These are phyloP conservation scores for Trametes meyenii DNA, from an alignment of 768 basidiomycete species.

Conservation along the genomic window DNA sequence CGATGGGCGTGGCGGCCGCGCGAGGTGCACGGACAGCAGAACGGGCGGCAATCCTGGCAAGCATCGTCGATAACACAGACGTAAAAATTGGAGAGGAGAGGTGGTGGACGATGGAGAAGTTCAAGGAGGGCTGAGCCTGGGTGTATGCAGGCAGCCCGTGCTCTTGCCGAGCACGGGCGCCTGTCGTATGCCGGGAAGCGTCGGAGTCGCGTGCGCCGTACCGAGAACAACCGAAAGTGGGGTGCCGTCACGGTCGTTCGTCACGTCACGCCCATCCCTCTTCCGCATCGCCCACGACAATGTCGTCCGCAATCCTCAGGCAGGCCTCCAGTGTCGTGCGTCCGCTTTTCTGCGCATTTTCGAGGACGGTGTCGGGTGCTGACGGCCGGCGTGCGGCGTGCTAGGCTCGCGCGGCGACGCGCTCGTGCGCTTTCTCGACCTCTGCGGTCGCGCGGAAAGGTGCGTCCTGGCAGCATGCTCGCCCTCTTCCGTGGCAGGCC, in stretches of 20 bases:
- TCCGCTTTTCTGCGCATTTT: slow-evolving; percentile 22
- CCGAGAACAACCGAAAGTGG: slow-evolving; percentile 31
- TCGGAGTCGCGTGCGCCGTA: slow-evolving; percentile 14
- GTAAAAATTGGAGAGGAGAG: slow-evolving; percentile 11
- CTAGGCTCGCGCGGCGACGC: slow-evolving; percentile 57
- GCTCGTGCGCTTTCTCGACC: slow-evolving; percentile 60
- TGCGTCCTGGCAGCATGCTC: slow-evolving; percentile 34
- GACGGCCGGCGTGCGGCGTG: background rate
- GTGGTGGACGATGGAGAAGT: slow-evolving; percentile 27
- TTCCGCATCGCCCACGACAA: slow-evolving; percentile 46
- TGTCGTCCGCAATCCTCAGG: slow-evolving; percentile 65
- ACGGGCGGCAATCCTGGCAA: slow-evolving; percentile 41
- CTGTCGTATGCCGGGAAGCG: background rate
- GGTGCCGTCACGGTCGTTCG: slow-evolving; percentile 24
- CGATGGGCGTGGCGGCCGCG: slow-evolving; percentile 37
- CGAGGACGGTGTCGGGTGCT: background rate
- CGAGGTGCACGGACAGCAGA: slow-evolving; percentile 37
- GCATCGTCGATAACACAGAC: slow-evolving; percentile 37
- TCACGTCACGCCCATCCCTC: slow-evolving; percentile 48
- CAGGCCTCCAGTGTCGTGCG: slow-evolving; percentile 56
- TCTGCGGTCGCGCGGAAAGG: slow-evolving; percentile 67
- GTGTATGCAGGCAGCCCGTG: slow-evolving; percentile 8
- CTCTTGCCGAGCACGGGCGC: background rate
- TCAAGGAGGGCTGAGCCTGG: slow-evolving; percentile 10
- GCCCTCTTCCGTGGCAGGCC: slow-evolving; percentile 28